Evolutionary conservation across 2,329 filamentous ascomycete species (phyloP).

Genomic region (Endoconidiophora polonica): DNA sequence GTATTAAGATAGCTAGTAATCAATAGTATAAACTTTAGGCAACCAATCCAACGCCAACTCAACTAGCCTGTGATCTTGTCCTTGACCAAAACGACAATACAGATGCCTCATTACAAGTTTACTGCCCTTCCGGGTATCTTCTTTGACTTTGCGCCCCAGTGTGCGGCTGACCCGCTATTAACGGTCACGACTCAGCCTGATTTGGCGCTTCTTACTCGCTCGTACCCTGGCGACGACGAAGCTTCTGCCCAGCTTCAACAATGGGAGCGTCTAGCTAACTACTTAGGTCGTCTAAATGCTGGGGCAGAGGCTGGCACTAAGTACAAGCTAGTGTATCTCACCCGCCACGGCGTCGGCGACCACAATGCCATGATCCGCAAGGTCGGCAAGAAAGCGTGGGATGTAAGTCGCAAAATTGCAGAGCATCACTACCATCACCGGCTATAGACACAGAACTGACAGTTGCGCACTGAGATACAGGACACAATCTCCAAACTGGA

Average conservation of each 20-base stretch:
- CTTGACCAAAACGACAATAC: not conserved
- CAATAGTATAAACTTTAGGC: too few species aligned
- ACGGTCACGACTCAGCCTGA: constrained; percentile 27
- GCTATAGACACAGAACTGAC: not conserved
- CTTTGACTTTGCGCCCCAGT: constrained; percentile 24
- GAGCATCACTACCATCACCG: not conserved
- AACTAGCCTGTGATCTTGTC: not conserved
- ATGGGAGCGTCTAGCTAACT: constrained; percentile 34
- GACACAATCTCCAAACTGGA: constrained; percentile 24
- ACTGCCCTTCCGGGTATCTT: constrained; percentile 31
- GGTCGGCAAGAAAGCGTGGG: constrained; percentile 40
- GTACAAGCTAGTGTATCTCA: constrained; percentile 38
- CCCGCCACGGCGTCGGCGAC: constrained; percentile 39
- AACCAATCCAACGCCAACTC: not conserved
- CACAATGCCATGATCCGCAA: constrained; percentile 34
- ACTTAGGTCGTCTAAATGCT: constrained; percentile 30
- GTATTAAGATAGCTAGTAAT: too few species aligned
- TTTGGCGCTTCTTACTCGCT: constrained; percentile 35
- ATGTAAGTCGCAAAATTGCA: constrained; percentile 21
- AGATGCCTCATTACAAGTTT: constrained; percentile 15
- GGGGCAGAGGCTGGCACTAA: constrained; percentile 24
- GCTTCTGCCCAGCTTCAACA: constrained; percentile 22
- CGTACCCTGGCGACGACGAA: constrained; percentile 21
- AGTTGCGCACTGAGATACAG: constrained; percentile 14
- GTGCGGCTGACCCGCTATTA: constrained; percentile 16